Conservation (phyloP, 1,284 basidiomycete genomes). For the Trametes polyzona region DNA sequence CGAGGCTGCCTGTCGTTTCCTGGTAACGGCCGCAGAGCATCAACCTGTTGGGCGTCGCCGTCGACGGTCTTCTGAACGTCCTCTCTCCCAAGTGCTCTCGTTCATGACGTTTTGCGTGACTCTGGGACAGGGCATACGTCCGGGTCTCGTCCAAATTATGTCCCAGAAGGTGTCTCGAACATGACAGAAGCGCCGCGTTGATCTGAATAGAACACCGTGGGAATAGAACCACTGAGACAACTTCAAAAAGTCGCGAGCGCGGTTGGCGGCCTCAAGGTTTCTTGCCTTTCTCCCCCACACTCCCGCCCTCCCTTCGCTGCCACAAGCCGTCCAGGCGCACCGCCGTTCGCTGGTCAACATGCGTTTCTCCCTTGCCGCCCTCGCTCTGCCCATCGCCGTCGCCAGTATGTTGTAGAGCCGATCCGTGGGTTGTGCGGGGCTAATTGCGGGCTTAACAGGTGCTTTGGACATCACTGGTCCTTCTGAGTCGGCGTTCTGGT, state of each 20-base stretch:
- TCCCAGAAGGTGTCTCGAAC: slow-evolving; percentile 1
- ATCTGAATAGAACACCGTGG: slow-evolving; percentile 12
- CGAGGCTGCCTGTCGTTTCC: too few species aligned
- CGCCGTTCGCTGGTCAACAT: slow-evolving; percentile 25
- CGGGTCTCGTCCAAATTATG: too few species aligned
- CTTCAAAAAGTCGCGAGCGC: slow-evolving; percentile 17
- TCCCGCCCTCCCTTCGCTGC: slow-evolving; percentile 16
- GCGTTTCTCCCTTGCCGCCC: slow-evolving; percentile 35
- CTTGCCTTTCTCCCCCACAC: slow-evolving; percentile 12
- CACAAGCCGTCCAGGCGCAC: slow-evolving; percentile 23
- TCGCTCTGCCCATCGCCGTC: slow-evolving; percentile 37
- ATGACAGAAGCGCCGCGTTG: neutral
- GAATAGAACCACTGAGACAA: slow-evolving; percentile 16
- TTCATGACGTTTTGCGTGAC: too few species aligned
- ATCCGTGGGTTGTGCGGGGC: neutral
- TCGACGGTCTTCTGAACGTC: too few species aligned
- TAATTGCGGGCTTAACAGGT: slow-evolving; percentile 19
- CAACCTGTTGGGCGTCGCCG: too few species aligned
- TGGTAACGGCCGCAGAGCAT: too few species aligned
- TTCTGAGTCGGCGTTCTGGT: slow-evolving; percentile 41
- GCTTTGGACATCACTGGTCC: slow-evolving; percentile 39
- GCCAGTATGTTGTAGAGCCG: slow-evolving; percentile 31
- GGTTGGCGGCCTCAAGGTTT: slow-evolving; percentile 18
- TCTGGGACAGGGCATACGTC: too few species aligned
- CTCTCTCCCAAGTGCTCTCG: too few species aligned